Evolutionary conservation across 176 grass and related monocot genomes (phyloP), one percentile per base, ranked within the genome.

Genomic region (Carex myosuroides): DNA sequence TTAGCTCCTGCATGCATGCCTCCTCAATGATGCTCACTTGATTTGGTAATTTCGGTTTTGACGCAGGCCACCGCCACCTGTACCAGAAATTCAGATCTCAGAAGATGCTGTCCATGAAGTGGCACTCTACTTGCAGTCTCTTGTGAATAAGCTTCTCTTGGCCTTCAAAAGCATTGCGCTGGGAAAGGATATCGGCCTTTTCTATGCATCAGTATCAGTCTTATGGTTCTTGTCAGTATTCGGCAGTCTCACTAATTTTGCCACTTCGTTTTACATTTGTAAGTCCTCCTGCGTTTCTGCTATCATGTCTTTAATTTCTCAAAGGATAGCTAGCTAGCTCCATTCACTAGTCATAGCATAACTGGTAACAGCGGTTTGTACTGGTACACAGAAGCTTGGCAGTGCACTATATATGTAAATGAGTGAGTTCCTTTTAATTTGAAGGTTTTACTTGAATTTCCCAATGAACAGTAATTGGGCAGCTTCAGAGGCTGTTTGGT

Each of bases 51-150:
- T 64, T 64, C 1, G 4, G 60, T 65, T 12, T 5, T 1, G 26
- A 48, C 60, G 26, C 89, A 94, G 94, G 84, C 91, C 94, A 24
- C 85, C 68, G 79, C 94, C 94, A 67, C 89, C 91, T 87, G 73
- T 77, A 17, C 73, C 91, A 14, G 58, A 85, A 29, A 80, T 97
- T 83, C 77, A 44, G 17, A 61, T 97, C 9, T 86, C 91, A 14
- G 91, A 87, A 85, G 76, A 88, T 80, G 78, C 52, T 21, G 70
- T 91, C 50, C 83, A 91, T 66, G 68, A 91, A 85, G 85, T 58
- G 33, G 87, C 86, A 68, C 71, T 74, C 20, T 72, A 86, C 86
- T 35, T 91, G 77, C 87, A 85, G 12, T 83, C 85, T 20, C 42
- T 48, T 11, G 21, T 85, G 11, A 89, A 97, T 81, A 85, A 75